A percentile compares a stretch with the other conserved stretches of the same genome.
Evolutionary conservation across 2,329 filamentous ascomycete species (phyloP).

Genomic region (Nothophaeocryptopus gaeumannii): DNA sequence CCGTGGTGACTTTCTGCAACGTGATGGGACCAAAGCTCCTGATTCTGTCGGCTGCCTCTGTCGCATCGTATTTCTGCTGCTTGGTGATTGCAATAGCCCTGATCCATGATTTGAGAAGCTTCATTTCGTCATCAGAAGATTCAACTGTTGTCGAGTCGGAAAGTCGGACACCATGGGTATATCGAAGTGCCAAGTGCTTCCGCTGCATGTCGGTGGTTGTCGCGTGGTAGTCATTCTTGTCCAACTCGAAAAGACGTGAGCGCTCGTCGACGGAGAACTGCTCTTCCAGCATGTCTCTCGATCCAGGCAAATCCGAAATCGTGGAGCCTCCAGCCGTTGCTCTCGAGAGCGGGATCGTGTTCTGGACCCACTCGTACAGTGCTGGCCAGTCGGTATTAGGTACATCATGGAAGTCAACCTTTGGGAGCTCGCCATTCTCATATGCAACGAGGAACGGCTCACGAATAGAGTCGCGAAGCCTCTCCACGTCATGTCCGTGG

Average conservation of each 20-base stretch:
- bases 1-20: slow-evolving; percentile 53
- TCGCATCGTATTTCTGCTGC: slow-evolving; percentile 39
- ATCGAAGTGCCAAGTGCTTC: slow-evolving; percentile 18
- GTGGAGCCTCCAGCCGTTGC: background rate
- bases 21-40: slow-evolving; percentile 32
- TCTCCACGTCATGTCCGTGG: slow-evolving; percentile 36
- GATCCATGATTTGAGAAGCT: slow-evolving; percentile 44
- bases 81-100: slow-evolving; percentile 46
- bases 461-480: slow-evolving; percentile 63
- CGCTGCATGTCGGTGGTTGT: slow-evolving; percentile 20
- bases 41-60: slow-evolving; percentile 43
- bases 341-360: slow-evolving; percentile 32
- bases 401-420: slow-evolving; percentile 62
- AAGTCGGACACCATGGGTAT: slow-evolving; percentile 17
- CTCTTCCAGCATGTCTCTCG: slow-evolving; percentile 13
- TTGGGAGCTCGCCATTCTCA: slow-evolving; percentile 57
- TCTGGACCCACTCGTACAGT: slow-evolving; percentile 65
- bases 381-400: slow-evolving; percentile 65
- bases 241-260: slow-evolving; percentile 12
- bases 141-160: background rate
- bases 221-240: slow-evolving; percentile 22
- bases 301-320: slow-evolving; percentile 13
- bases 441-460: slow-evolving; percentile 65
- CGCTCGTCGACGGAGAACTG: slow-evolving; percentile 18
- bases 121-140: slow-evolving; percentile 16